Conservation (phyloP, 164 flowering plant species). For the Nelumbo lutea region DNA sequence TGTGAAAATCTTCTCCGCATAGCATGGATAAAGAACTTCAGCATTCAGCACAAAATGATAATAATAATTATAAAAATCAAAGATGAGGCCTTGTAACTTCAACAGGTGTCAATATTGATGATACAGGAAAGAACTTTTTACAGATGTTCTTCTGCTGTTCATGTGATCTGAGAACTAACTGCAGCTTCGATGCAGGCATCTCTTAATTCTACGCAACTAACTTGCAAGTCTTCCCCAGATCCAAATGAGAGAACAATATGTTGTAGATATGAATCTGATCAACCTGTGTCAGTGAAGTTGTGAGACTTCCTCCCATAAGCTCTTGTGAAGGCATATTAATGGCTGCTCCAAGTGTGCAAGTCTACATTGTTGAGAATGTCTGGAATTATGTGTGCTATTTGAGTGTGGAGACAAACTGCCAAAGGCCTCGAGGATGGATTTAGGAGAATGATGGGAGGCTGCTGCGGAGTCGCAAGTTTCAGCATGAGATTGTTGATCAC, state of each 20-base stretch:
- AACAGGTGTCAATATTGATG: neutral
- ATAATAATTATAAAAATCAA: neutral
- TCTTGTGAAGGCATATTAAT: neutral
- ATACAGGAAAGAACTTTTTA: neutral
- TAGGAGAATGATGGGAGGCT: constrained; percentile 33
- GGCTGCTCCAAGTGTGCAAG: constrained; percentile 7
- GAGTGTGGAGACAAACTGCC: constrained; percentile 29
- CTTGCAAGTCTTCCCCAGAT: neutral
- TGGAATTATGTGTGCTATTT: constrained; percentile 10
- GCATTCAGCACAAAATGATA: neutral
- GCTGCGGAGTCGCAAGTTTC: constrained; percentile 32
- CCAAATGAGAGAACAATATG: neutral
- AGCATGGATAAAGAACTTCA: neutral
- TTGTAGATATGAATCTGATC: neutral
- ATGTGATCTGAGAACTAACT: neutral
- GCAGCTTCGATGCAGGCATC: neutral
- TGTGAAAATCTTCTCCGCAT: neutral
- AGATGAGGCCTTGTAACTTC: neutral
- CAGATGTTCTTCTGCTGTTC: neutral
- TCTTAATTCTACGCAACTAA: neutral
- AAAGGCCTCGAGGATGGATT: constrained; percentile 44
- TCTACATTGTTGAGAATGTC: constrained; percentile 7
- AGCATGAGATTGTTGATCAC: constrained; percentile 29
- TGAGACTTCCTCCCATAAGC: neutral
- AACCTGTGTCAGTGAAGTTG: neutral